phyloP scores from a whole-genome alignment of 129 eudicot species.

The Erigeron canadensis region DNA sequence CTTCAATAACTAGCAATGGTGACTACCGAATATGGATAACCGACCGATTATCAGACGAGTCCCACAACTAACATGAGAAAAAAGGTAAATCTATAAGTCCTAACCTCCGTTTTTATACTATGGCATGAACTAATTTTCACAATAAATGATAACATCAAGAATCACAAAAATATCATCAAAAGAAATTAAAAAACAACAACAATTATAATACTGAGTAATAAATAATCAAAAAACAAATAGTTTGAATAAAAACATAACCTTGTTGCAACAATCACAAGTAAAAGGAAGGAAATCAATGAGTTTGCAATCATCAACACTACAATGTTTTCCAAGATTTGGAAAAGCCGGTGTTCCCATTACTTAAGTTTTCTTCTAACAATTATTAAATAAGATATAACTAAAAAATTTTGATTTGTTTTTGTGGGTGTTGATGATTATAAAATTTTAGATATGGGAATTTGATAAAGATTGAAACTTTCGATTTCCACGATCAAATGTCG shows the following conservation, averaged over 20 bases:
- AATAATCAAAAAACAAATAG: neutral
- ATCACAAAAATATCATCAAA: neutral
- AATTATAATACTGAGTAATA: neutral
- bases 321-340: slow-evolving; percentile 90
- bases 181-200: neutral
- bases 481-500: slow-evolving; percentile 35
- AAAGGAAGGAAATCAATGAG: slow-evolving; percentile 94
- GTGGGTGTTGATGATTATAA: neutral
- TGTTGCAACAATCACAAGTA: slow-evolving; percentile 90
- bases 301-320: slow-evolving; percentile 78
- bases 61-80: too few relatives aligned
- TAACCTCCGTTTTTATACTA: too few relatives aligned
- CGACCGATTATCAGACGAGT: too few relatives aligned
- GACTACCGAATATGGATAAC: too few relatives aligned
- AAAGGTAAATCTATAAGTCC: too few relatives aligned
- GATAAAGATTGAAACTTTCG: slow-evolving; percentile 22
- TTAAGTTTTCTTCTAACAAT: neutral
- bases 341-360: slow-evolving; percentile 94
- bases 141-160: neutral
- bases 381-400: neutral
- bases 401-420: neutral
- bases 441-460: neutral
- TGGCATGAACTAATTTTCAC: neutral
- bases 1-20: too few relatives aligned
- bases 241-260: slow-evolving; percentile 33